phyloP scores from a whole-genome alignment of 768 basidiomycete species.

The Pleurotus platypus region DNA sequence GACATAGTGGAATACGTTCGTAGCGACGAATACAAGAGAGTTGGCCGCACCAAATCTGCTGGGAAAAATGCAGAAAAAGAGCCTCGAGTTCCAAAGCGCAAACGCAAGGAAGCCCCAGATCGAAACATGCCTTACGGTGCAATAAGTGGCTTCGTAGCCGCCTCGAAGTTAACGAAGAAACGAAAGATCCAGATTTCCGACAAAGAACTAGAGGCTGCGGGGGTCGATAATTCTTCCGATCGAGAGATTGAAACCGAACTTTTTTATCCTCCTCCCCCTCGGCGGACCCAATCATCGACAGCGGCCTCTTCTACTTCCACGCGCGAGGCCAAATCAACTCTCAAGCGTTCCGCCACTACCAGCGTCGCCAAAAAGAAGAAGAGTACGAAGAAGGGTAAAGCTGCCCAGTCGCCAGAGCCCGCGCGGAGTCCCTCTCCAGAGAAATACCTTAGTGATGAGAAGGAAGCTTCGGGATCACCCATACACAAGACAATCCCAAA shows the following conservation, averaged over 20 bases:
- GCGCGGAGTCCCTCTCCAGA: neutral
- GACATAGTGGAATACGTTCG: constrained; percentile 73
- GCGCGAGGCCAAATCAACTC: constrained; percentile 29
- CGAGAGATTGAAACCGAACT: constrained; percentile 57
- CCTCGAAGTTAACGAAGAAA: constrained; percentile 48
- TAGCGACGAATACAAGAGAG: constrained; percentile 24
- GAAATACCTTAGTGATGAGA: neutral
- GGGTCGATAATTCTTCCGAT: constrained; percentile 67
- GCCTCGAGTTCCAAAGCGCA: constrained; percentile 52
- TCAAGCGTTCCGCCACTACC: constrained; percentile 43
- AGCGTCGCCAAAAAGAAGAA: constrained; percentile 25
- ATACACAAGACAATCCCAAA: too few relatives aligned
- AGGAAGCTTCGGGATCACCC: too few relatives aligned
- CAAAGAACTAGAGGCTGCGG: constrained; percentile 48
- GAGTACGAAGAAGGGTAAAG: constrained; percentile 16
- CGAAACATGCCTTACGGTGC: constrained; percentile 78
- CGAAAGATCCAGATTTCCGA: constrained; percentile 34
- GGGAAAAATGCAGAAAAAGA: constrained; percentile 25
- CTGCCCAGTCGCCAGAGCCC: neutral
- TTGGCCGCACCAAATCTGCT: constrained; percentile 29
- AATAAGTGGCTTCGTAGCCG: constrained; percentile 66
- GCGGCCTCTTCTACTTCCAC: constrained; percentile 17
- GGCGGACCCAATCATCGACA: constrained; percentile 49
- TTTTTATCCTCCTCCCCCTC: constrained; percentile 35
- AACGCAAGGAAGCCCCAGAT: constrained; percentile 61